Percentiles rank a stretch among this genome's conserved stretches.
Conservation (phyloP, 139 green algal genomes). For the Dunaliella primolecta region DNA sequence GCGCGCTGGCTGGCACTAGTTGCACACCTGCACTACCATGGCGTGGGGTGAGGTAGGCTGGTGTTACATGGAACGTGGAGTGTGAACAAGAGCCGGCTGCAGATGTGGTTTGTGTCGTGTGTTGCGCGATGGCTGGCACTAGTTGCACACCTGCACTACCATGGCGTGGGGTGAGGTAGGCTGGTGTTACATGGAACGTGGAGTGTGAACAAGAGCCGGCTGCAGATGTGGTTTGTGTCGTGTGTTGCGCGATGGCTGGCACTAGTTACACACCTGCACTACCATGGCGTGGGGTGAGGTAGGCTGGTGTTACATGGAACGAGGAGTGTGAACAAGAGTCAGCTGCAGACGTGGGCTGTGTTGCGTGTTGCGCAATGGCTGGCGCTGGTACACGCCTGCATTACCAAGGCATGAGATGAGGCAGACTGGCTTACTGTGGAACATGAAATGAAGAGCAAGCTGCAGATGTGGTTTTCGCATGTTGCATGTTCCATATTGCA, state of each 20-base stretch:
- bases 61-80: too few relatives aligned
- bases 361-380: too few relatives aligned
- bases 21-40: not conserved
- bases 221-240: slow-evolving; percentile 64
- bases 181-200: too few relatives aligned
- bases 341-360: too few relatives aligned
- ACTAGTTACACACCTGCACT: not conserved
- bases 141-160: not conserved
- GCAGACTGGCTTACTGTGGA: too few relatives aligned
- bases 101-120: slow-evolving; percentile 58
- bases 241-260: slow-evolving; percentile 18
- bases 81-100: slow-evolving; percentile 50
- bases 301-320: too few relatives aligned
- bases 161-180: slow-evolving; percentile 61
- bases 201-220: slow-evolving; percentile 41
- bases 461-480: too few relatives aligned
- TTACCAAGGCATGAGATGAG: too few relatives aligned
- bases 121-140: slow-evolving; percentile 11
- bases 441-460: too few relatives aligned
- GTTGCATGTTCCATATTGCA: too few relatives aligned
- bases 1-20: not conserved
- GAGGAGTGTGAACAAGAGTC: too few relatives aligned
- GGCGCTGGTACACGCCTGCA: too few relatives aligned
- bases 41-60: slow-evolving; percentile 63
- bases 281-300: slow-evolving; percentile 61